Evolutionary conservation across 2,329 filamentous ascomycete genomes (phyloP), one percentile per base, ranked within the genome.

Genomic region (Trichoderma koningiopsis): DNA sequence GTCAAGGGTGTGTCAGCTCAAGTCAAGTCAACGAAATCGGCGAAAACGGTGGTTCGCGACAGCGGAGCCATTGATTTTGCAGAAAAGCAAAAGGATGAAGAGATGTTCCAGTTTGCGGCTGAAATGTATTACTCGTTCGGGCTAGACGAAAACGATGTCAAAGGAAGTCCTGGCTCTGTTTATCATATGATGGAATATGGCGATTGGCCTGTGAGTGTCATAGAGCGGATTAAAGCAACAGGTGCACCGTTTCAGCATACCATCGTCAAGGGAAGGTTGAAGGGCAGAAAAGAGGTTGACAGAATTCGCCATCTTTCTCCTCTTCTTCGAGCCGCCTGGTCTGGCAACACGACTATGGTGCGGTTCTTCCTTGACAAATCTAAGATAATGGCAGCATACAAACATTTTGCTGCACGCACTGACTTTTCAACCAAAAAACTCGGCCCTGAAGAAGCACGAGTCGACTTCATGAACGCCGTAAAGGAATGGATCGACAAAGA

Each of bases 181-280:
- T 64, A 49, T 49, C 22, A 19, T 40, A 24, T 55, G 19, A 49
- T 64, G 14, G 49, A 64, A 40, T 49, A 14, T 6, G 61, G 61
- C 11, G 47, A 64, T 11, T 64, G 61, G 61, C 61, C 61, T 40
- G 61, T 29, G 7, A 49, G 47, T 10, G 27, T 64, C 6, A 22
- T 29, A 40, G 49, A 64, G 24, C 55, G 40, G 8, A 8, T 55
- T 33, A 64, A 29, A 37, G 61, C 33, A 55, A 64, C 61, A 4
- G 61, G 61, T 55, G 61, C 33, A 22, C 61, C 61, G 22, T 64
- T 64, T 40, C 33, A 37, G 22, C 61, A 64, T 53, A 33, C 29
- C 10, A 49, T 40, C 22, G 53, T 33, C 16, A 33, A 64, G 29
- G 61, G 61, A 16, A 31, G 40, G 13, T 3, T 55, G 16, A 64